These are phyloP conservation scores for Cercospora sesami DNA, from an alignment of 2,329 filamentous ascomycete species.

Conservation along the genomic window DNA sequence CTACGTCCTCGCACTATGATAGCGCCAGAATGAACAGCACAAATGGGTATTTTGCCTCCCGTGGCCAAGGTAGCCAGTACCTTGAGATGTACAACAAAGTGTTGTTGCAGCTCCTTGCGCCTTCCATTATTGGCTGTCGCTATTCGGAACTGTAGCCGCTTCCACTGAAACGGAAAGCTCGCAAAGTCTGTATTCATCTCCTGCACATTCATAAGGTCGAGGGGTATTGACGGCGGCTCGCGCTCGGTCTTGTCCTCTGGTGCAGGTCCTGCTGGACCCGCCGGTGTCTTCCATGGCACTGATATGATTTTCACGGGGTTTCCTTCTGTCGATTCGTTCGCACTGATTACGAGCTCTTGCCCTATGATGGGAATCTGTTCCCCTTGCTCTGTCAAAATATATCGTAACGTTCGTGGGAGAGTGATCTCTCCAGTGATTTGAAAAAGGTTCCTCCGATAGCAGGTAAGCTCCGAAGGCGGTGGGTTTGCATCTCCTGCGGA, in stretches of 20 bases:
- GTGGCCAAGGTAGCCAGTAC: constrained; percentile 80
- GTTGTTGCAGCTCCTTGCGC: constrained; percentile 91
- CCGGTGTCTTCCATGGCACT: constrained; percentile 96
- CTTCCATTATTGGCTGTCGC: constrained; percentile 95
- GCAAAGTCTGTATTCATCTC: constrained; percentile 79
- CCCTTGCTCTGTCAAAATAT: constrained; percentile 78
- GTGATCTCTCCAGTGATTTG: constrained; percentile 91
- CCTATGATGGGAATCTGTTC: constrained; percentile 78
- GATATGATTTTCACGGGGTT: constrained; percentile 91
- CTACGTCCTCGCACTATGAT: constrained; percentile 93
- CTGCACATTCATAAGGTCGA: constrained; percentile 65
- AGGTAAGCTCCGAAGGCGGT: constrained; percentile 80
- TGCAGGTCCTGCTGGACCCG: constrained; percentile 64
- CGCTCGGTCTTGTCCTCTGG: constrained; percentile 70
- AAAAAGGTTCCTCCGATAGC: constrained; percentile 93
- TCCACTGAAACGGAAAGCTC: constrained; percentile 92
- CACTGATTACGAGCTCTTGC: constrained; percentile 85
- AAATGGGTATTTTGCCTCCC: constrained; percentile 76
- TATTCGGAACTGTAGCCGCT: constrained; percentile 87
- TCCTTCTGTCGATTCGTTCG: constrained; percentile 91
- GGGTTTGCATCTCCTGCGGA: constrained; percentile 57
- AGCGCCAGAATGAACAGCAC: constrained; percentile 81
- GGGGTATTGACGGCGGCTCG: constrained; percentile 78
- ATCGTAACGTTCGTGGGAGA: constrained; percentile 73
- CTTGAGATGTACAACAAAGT: constrained; percentile 88